phyloP scores from a whole-genome alignment of 176 grass and related monocot species.

The Raddia distichophylla region DNA sequence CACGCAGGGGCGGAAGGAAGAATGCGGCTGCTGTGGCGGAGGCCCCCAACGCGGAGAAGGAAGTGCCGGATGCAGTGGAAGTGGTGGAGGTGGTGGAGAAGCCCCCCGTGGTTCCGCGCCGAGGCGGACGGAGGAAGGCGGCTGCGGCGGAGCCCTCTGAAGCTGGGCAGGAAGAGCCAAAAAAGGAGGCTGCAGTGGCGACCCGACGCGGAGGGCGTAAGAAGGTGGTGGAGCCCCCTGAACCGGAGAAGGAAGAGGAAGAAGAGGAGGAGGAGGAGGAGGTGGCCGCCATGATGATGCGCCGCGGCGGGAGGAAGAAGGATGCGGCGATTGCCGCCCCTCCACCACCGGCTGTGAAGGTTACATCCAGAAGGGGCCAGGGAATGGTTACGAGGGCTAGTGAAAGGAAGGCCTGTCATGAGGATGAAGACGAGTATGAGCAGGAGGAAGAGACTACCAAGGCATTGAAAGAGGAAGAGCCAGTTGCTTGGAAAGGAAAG shows the following conservation, averaged over 20 bases:
- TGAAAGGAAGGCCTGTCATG: constrained; percentile 17
- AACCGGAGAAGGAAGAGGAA: not conserved
- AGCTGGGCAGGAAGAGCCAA: constrained; percentile 11
- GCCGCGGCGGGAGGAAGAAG: constrained; percentile 27
- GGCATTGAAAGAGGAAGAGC: constrained; percentile 17
- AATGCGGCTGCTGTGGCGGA: constrained; percentile 14
- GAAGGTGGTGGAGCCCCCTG: constrained; percentile 1
- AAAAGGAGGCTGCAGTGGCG: not conserved
- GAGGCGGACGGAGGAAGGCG: constrained; percentile 14
- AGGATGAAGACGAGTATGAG: not conserved
- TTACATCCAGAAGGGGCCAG: constrained; percentile 29
- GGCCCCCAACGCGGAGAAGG: not conserved
- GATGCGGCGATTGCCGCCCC: not conserved
- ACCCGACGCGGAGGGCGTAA: not conserved
- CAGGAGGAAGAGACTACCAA: not conserved
- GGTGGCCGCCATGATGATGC: constrained; percentile 19
- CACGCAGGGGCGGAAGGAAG: constrained; percentile 33
- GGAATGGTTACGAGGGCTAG: constrained; percentile 18
- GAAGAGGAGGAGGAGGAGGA: constrained; percentile 23
- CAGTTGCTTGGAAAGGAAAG: constrained; percentile 12
- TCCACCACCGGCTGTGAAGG: constrained; percentile 27
- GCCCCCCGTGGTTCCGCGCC: constrained; percentile 7
- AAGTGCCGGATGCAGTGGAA: constrained; percentile 23
- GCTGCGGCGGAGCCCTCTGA: not conserved
- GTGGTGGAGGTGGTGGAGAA: not conserved